Evolutionary conservation across 257 asterid genomes (phyloP).

Genomic region (Solanum appendiculatum): DNA sequence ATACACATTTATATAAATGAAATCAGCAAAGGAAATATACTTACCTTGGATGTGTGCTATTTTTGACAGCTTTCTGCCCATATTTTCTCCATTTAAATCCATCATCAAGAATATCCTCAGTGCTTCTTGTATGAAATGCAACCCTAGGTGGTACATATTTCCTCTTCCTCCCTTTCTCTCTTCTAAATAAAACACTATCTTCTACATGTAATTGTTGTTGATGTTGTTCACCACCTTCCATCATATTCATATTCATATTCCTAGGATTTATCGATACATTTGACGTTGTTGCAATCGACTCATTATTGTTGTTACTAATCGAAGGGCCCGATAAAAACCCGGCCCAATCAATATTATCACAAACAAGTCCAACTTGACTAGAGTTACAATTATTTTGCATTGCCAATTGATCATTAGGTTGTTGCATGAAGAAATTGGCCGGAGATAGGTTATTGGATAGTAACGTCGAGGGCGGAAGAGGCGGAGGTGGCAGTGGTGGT

Average conservation of each 20-base stretch:
- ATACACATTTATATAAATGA: not conserved
- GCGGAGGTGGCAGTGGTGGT: not conserved
- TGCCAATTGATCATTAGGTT: not conserved
- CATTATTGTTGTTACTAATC: not conserved
- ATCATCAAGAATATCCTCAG: conserved; percentile 89
- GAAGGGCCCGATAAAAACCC: conserved; percentile 16
- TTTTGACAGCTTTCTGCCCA: conserved; percentile 89
- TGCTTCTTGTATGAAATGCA: conserved; percentile 83
- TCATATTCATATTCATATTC: not conserved
- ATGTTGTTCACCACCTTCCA: conserved; percentile 14
- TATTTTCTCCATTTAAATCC: conserved; percentile 93
- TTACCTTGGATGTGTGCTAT: conserved; percentile 77
- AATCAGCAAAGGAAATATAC: not conserved
- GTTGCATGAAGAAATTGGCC: not conserved
- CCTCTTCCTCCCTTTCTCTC: conserved; percentile 37
- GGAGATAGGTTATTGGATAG: not conserved
- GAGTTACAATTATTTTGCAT: conserved; percentile 43
- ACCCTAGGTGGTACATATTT: conserved; percentile 61
- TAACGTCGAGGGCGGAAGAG: not conserved
- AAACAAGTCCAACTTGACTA: not conserved
- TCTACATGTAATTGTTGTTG: not conserved
- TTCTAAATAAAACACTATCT: not conserved
- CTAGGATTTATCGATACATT: not conserved
- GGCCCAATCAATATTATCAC: conserved; percentile 38
- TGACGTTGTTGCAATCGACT: conserved; percentile 3